Percentiles rank a stretch among this genome's conserved stretches.
These are phyloP conservation scores for Alternaria triticimaculans DNA, from an alignment of 2,329 filamentous ascomycete genomes.

Conservation along the genomic window DNA sequence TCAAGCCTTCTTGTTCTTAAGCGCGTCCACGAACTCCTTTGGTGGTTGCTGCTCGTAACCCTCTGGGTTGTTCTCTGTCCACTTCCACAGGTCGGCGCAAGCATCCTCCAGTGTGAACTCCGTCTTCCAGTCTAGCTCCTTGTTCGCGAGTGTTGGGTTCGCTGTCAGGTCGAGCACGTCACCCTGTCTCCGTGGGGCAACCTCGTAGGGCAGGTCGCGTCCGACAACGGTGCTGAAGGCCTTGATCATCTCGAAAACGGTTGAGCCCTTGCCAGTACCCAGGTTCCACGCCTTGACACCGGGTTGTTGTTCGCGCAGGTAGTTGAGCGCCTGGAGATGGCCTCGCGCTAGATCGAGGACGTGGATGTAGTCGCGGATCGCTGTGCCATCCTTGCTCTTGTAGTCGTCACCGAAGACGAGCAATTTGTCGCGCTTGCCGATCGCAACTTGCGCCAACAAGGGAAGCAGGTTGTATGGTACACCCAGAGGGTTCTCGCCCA, in stretches of 20 bases:
- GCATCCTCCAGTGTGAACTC: constrained; percentile 89
- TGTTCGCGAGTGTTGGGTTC: constrained; percentile 84
- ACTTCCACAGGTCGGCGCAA: constrained; percentile 93
- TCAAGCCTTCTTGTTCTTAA: constrained; percentile 43
- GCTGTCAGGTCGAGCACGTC: constrained; percentile 96
- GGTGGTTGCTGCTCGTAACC: constrained; percentile 95
- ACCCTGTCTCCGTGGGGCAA: constrained; percentile 80
- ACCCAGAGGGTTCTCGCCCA: constrained; percentile 97
- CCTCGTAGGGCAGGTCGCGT: constrained; percentile 83
- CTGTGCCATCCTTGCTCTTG: constrained; percentile 84
- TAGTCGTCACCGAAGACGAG: constrained; percentile 97
- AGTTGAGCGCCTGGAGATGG: constrained; percentile 87
- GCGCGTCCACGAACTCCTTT: constrained; percentile 72
- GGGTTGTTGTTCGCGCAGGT: constrained; percentile 81
- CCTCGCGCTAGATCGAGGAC: constrained; percentile 87
- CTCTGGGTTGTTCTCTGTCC: constrained; percentile 96
- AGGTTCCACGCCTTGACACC: constrained; percentile 97
- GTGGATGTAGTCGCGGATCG: constrained; percentile 98
- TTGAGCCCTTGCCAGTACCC: constrained; percentile 91
- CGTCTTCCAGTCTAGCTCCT: constrained; percentile 91
- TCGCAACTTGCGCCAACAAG: constrained; percentile 92
- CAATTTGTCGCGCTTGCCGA: constrained; percentile 91
- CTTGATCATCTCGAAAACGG: constrained; percentile 96
- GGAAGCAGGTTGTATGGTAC: constrained; percentile 96
- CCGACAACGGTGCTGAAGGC: constrained; percentile 90